phyloP scores from a whole-genome alignment of 345 rosid species.

The Heritiera fomes region DNA sequence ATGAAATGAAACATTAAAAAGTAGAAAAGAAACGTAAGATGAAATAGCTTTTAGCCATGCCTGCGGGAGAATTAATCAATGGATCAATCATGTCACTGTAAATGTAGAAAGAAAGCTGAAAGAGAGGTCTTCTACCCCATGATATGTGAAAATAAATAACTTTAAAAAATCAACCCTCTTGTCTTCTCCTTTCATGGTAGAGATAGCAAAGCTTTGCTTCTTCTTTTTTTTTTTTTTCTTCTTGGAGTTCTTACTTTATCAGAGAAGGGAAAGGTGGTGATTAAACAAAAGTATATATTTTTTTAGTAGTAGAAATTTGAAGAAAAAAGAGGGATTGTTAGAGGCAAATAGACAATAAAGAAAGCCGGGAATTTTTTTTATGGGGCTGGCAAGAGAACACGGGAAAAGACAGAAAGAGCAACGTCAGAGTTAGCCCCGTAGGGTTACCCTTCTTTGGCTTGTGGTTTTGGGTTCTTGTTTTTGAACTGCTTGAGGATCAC shows the following conservation, averaged over 20 bases:
- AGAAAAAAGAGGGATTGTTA: constrained; percentile 7
- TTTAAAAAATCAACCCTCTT: constrained; percentile 23
- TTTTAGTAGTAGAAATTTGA: neutral
- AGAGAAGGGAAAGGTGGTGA: constrained; percentile 24
- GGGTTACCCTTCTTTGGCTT: constrained; percentile 35
- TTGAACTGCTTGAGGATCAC: constrained; percentile 30
- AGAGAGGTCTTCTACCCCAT: constrained; percentile 24
- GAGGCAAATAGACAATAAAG: constrained; percentile 35
- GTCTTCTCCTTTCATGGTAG: constrained; percentile 7
- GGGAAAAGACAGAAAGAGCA: constrained; percentile 79
- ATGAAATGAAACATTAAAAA: neutral
- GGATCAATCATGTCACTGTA: constrained; percentile 51
- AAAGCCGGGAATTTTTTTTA: constrained; percentile 33
- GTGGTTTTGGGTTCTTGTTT: constrained; percentile 37
- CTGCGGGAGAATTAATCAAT: constrained; percentile 36
- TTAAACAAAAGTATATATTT: constrained; percentile 2
- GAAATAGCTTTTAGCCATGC: constrained; percentile 36
- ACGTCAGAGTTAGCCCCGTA: constrained; percentile 53
- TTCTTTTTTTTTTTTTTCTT: constrained; percentile 9
- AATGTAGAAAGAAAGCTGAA: constrained; percentile 39
- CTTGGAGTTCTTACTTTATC: constrained; percentile 30
- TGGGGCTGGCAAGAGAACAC: constrained; percentile 43
- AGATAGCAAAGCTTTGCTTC: neutral
- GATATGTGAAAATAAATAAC: constrained; percentile 7
- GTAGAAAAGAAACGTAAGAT: neutral